Percentiles rank a stretch among this genome's conserved stretches.
Evolutionary conservation across 257 asterid species (phyloP).

Genomic region (Primulina tabacum): DNA sequence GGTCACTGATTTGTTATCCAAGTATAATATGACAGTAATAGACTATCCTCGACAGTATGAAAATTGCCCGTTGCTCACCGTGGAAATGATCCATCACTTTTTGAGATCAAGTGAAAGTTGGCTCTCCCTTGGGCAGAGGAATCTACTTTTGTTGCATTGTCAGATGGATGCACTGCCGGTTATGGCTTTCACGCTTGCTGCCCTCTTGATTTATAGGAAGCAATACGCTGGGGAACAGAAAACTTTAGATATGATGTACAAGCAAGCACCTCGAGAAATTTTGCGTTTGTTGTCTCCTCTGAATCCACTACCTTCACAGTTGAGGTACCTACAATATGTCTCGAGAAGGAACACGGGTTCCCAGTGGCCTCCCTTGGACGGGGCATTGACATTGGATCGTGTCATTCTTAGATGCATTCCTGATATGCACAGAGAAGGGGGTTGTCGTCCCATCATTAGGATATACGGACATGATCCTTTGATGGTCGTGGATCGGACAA

Average conservation of each 20-base stretch:
- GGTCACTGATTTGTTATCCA: conserved; percentile 32
- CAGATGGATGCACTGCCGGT: conserved; percentile 52
- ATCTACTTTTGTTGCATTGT: conserved; percentile 65
- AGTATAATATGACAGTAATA: conserved; percentile 42
- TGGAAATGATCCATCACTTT: conserved; percentile 64
- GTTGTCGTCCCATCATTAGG: conserved; percentile 55
- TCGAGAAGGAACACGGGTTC: conserved; percentile 52
- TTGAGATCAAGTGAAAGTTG: conserved; percentile 58
- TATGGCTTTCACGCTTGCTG: conserved; percentile 58
- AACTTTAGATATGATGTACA: conserved; percentile 64
- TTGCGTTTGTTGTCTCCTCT: conserved; percentile 42
- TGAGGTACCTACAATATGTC: conserved; percentile 65
- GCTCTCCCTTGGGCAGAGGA: conserved; percentile 54
- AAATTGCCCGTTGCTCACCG: conserved; percentile 48
- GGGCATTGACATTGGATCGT: conserved; percentile 51
- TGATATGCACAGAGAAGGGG: conserved; percentile 47
- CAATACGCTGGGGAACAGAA: conserved; percentile 50
- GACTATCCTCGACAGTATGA: conserved; percentile 45
- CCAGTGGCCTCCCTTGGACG: conserved; percentile 54
- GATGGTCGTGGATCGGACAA: conserved; percentile 47
- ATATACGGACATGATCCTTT: conserved; percentile 57
- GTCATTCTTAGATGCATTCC: conserved; percentile 52
- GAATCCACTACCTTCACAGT: conserved; percentile 68
- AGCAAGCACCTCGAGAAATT: conserved; percentile 54
- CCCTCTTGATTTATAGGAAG: conserved; percentile 48